Conservation (phyloP, 176 grass and related monocot genomes). For the Musa schizocarpa region DNA sequence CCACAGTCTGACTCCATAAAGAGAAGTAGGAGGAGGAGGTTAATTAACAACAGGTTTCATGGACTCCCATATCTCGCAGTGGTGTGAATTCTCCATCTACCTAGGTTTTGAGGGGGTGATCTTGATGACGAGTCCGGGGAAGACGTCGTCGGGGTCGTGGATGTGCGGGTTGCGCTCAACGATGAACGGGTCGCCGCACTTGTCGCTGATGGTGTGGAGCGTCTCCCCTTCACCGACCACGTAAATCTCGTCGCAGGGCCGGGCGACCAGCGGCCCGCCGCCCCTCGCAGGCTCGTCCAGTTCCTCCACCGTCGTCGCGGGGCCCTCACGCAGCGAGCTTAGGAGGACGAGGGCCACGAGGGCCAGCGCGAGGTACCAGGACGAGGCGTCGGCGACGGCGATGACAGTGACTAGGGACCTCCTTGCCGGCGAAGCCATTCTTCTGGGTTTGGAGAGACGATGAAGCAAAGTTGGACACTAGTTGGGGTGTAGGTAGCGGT, state of each 20-base stretch:
- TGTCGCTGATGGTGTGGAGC: conserved; percentile 17
- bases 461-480: too few relatives aligned
- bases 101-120: conserved; percentile 3
- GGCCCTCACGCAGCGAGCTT: conserved; percentile 28
- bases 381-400: conserved; percentile 38
- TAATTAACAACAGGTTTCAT: too few relatives aligned
- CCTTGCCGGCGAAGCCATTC: not conserved
- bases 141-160: conserved; percentile 18
- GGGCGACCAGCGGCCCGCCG: conserved; percentile 24
- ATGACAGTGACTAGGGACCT: conserved; percentile 7
- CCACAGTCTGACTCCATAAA: too few relatives aligned
- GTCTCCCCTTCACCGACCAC: conserved; percentile 41
- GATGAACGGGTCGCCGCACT: conserved; percentile 14
- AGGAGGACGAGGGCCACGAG: conserved; percentile 43
- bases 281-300: conserved; percentile 2
- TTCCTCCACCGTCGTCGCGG: not conserved
- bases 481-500: too few relatives aligned
- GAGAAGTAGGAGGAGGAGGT: too few relatives aligned
- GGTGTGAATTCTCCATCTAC: not conserved
- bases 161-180: conserved; percentile 19
- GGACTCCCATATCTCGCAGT: too few relatives aligned
- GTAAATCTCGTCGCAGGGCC: conserved; percentile 79
- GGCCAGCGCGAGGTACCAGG: conserved; percentile 46
- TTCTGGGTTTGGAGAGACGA: too few relatives aligned
- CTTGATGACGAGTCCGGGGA: conserved; percentile 13